Conservation (phyloP, 257 asterid genomes). For the Capsicum chinense region DNA sequence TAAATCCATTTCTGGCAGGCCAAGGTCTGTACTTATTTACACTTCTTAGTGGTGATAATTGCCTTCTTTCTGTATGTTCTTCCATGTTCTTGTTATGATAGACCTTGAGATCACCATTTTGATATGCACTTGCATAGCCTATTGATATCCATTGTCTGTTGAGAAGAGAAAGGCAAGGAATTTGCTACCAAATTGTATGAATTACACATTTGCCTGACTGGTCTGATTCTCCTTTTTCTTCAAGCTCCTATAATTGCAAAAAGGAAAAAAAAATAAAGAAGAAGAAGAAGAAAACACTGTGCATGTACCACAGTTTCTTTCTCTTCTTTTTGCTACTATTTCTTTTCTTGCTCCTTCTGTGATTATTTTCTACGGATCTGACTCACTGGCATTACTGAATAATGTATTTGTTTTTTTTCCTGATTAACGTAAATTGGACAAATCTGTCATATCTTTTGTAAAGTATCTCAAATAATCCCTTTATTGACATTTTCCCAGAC, state of each 20-base stretch:
- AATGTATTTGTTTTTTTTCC: neutral
- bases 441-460: conserved; percentile 9
- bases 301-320: neutral
- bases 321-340: neutral
- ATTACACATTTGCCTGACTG: neutral
- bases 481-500: conserved; percentile 52
- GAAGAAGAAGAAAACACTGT: neutral
- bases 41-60: neutral
- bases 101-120: neutral
- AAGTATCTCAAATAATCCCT: conserved; percentile 10
- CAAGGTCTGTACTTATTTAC: conserved; percentile 57
- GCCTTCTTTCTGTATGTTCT: conserved; percentile 11
- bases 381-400: neutral
- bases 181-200: conserved; percentile 9
- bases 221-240: conserved; percentile 17
- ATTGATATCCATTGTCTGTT: conserved; percentile 12
- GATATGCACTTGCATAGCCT: conserved; percentile 6
- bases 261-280: neutral
- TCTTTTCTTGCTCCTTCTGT: neutral
- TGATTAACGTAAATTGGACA: neutral
- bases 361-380: neutral
- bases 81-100: conserved; percentile 14
- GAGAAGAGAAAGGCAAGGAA: neutral
- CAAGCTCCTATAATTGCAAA: neutral
- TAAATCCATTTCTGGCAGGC: conserved; percentile 60